Base-by-base conservation (phyloP, 805 yeast genomes). In the Millerago galiae region DNA sequence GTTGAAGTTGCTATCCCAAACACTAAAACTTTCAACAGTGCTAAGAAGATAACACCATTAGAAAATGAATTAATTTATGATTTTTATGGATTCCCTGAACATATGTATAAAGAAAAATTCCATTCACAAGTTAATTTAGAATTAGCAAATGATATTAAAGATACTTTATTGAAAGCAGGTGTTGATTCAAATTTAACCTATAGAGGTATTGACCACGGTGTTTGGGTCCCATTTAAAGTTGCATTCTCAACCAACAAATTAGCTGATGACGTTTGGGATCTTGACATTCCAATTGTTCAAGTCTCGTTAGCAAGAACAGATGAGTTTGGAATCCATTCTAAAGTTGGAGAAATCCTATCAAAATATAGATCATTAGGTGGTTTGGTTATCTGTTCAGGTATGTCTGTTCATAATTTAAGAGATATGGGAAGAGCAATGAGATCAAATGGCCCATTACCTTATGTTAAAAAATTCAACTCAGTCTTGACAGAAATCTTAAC, bases 151-250 rank as follows among this genome's bases (percentile, higher is more conserved):
- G 62, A 68, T 40, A 62, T 84, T 17, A 62, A 66, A 25, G 52
- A 63, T 2, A 58, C 68, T 2, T 62, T 83, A 16, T 50, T 52
- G 11, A 50, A 55, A 7, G 48, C 59, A 17, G 83, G 81, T 0
- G 65, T 81, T 38, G 51, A 63, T 3, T 61, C 79, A 0, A 60
- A 62, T 24, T 45, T 75, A 9, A 66, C 72, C 0, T 56, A 63
- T n/a, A 65, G 93, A 43, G 93, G 93, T 9, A 60, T 86, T 17
- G 95, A 85, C 56, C 95, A 85, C 62, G 95, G 95, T 7, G 81
- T 71, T 8, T 85, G 91, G 88, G 89, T 82, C 6, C 91, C 91
- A 2, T 68, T 81, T 45, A 78, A 82, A 54, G 83, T 81, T 18
- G 87, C 86, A 8, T 83, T 84, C 48, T 69, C 75, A 34, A 57